Base-by-base conservation (phyloP, 2,329 filamentous ascomycete genomes). In the Xylaria sp. region DNA sequence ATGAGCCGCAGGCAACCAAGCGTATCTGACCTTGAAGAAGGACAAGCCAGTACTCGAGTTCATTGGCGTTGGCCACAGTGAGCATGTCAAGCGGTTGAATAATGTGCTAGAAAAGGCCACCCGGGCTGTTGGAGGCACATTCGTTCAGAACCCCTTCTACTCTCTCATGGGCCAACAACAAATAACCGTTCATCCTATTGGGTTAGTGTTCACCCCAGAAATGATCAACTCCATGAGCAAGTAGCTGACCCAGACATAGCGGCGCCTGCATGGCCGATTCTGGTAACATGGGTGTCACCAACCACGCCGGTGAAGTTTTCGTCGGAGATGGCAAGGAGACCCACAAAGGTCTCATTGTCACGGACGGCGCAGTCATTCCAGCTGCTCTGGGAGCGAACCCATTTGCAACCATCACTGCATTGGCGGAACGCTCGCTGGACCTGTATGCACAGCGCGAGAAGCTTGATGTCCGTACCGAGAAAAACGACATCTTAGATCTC, bases 101-200 rank as follows among this genome's bases (percentile, higher is more conserved):
- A 68, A 71, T 1, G 61, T 85, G 2, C 71, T 88, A 5, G 76
- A 76, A 39, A 76, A 78, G 66, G 82, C 83, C 1, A 86, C 84
- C 0, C 74, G 78, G 63, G 78, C 78, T 2, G 80, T 86, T 4
- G 84, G 85, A 2, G 86, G 85, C 2, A 85, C 80, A 0, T 79
- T 85, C 42, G 77, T 87, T 5, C 76, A 81, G 55, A 84, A 80
- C 60, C 85, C 84, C 1, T 84, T 83, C 62, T 81, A 80, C 63
- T 76, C 79, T n/a, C 71, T 81, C 11, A 74, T 86, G 67, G 79
- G 79, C 9, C 74, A 82, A 56, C 80, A 85, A 61, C 76, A 84
- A 68, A 79, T 88, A 19, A 88, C 85, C 0, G 86, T 88, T 10
- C 86, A 89, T 71, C 83, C 85, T 4, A 83, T 89, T 52, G 85